These are phyloP conservation scores for Mortierella polycephala DNA, from an alignment of 371 early-diverging fungal species.

Conservation along the genomic window DNA sequence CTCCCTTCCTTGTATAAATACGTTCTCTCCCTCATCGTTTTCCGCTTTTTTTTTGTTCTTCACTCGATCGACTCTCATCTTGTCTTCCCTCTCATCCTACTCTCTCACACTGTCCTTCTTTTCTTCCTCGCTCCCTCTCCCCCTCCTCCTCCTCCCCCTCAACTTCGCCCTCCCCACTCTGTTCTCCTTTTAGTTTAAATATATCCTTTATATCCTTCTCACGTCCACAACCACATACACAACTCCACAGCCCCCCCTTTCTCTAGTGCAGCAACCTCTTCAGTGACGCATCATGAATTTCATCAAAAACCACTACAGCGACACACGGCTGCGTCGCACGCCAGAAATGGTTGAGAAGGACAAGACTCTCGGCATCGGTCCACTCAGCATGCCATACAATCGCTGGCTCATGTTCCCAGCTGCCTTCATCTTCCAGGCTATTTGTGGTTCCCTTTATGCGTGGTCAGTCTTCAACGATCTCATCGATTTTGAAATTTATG, in stretches of 20 bases:
- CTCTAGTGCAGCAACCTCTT: neutral
- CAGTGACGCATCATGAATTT: slow-evolving; percentile 4
- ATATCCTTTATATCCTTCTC: no score
- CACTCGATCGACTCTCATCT: neutral
- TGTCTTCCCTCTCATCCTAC: slow-evolving; percentile 1
- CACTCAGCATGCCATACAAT: slow-evolving; percentile 57
- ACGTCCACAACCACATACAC: no score
- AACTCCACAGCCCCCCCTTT: neutral
- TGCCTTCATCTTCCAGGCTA: slow-evolving; percentile 71
- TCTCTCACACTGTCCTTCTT: neutral
- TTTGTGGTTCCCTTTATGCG: slow-evolving; percentile 76
- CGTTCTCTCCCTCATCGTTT: neutral
- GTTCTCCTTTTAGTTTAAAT: neutral
- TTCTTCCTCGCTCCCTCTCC: slow-evolving; percentile 1
- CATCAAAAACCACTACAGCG: slow-evolving; percentile 29
- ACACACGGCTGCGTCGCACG: slow-evolving; percentile 27
- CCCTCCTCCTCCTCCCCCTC: slow-evolving; percentile 4
- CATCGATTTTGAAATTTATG: slow-evolving; percentile 63
- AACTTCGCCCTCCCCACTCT: neutral
- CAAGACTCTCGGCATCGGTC: slow-evolving; percentile 16
- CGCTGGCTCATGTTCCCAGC: slow-evolving; percentile 70
- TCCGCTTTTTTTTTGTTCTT: slow-evolving; percentile 3
- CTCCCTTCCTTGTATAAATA: slow-evolving; percentile 1
- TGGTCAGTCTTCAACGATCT: slow-evolving; percentile 74
- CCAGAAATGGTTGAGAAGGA: slow-evolving; percentile 51